Conservation (phyloP, 2,329 filamentous ascomycete genomes). For the Bertia moriformis region DNA sequence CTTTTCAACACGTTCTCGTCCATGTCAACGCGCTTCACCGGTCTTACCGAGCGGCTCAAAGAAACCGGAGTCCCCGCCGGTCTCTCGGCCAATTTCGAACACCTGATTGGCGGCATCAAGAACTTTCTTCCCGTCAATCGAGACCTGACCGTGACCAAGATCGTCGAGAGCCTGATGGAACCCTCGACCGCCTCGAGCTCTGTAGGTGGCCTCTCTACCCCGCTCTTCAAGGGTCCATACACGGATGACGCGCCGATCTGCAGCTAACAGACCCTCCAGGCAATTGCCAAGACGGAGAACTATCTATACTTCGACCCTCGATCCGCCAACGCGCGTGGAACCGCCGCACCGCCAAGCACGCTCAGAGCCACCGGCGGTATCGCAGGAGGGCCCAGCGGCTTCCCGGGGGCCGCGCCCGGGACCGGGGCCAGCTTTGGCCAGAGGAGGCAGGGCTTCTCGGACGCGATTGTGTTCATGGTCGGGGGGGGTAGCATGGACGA, state of each 20-base stretch:
- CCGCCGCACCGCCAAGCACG: constrained; percentile 66
- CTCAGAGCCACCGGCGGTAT: constrained; percentile 30
- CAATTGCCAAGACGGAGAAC: constrained; percentile 88
- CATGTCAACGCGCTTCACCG: constrained; percentile 79
- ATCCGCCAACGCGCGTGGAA: constrained; percentile 81
- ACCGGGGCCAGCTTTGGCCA: constrained; percentile 81
- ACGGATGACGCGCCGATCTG: too few relatives aligned
- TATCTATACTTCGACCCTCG: constrained; percentile 96
- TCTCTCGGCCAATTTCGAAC: constrained; percentile 71
- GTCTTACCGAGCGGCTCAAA: constrained; percentile 85
- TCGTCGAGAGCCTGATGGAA: constrained; percentile 97
- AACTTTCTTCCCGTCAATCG: constrained; percentile 94
- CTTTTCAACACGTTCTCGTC: constrained; percentile 88
- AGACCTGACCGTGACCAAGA: constrained; percentile 91
- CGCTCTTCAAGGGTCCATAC: too few relatives aligned
- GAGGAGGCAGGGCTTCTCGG: constrained; percentile 72
- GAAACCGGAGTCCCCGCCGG: constrained; percentile 69
- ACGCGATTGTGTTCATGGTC: constrained; percentile 85
- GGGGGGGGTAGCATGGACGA: constrained; percentile 98
- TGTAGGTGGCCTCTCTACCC: too few relatives aligned
- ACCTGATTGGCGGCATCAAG: constrained; percentile 87
- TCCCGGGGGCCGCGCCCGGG: constrained; percentile 36
- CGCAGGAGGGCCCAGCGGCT: constrained; percentile 20
- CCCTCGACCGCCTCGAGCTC: constrained; percentile 76
- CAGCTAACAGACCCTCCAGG: too few relatives aligned